These are phyloP conservation scores for Coccomyxa subellipsoidea DNA, from an alignment of 163 green algal species.

Conservation along the genomic window DNA sequence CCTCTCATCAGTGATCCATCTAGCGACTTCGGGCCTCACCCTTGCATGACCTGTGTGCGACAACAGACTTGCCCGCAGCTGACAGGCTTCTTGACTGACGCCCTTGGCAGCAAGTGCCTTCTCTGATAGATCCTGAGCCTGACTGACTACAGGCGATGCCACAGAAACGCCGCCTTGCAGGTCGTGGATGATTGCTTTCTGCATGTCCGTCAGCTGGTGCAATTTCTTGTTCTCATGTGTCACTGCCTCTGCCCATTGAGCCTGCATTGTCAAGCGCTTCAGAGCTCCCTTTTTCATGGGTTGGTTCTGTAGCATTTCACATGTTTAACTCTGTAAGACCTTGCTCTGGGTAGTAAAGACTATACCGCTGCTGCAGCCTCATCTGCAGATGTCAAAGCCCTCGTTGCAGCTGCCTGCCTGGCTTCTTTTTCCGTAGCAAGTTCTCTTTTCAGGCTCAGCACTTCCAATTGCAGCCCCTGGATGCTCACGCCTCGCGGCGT, in stretches of 20 bases:
- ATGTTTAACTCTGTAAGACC: neutral
- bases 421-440: neutral
- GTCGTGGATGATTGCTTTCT: neutral
- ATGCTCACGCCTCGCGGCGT: neutral
- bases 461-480: neutral
- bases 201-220: neutral
- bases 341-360: neutral
- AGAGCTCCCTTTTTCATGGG: too few relatives aligned
- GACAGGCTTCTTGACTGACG: neutral
- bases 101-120: neutral
- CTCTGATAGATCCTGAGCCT: neutral
- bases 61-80: neutral
- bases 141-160: neutral
- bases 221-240: conserved; percentile 1
- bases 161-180: neutral
- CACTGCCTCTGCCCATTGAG: neutral
- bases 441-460: neutral
- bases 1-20: too few relatives aligned
- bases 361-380: conserved; percentile 3
- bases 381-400: neutral
- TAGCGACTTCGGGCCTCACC: too few relatives aligned
- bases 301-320: too few relatives aligned
- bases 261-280: neutral
- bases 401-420: neutral
- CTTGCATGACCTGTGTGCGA: neutral